Base-by-base conservation (phyloP, 495 filamentous ascomycete genomes). In the Pseudevernia furfuracea region DNA sequence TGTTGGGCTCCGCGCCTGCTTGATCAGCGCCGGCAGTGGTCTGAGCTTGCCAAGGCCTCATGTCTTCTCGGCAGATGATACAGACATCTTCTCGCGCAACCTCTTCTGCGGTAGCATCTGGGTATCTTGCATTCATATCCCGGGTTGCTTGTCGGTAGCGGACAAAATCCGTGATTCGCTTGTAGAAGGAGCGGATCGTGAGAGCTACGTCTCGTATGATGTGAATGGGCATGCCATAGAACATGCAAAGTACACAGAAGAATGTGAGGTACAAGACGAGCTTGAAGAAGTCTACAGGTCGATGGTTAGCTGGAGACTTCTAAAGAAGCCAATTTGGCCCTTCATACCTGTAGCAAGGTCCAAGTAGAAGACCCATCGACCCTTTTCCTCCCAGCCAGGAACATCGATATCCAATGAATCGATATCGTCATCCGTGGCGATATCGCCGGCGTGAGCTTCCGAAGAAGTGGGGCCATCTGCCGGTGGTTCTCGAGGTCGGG, bases 51-150 rank as follows among this genome's bases (percentile, higher is more conserved):
- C 87, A 92, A 3, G 87, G 85, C 41, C 82, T 82, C 95, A 98
- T 97, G 59, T 96, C 91, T 73, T 97, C 95, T 64, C 94, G 85
- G 76, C 94, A 98, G 63, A 98, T 96, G 71, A 98, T 98, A 71
- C 94, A 98, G 17, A 93, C 93, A 68, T 96, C 88, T 69, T 96
- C 93, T 57, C 89, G 81, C 25, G 77, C 78, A 25, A 97, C 81
- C 65, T 98, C 94, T 65, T 96, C 92, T 10, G 83, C 79, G 9
- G 89, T 96, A 19, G 94, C 94, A 74, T 98, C 95, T 32, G 91
- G 89, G 71, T 97, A 97, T 69, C 88, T 83, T 55, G 85, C 83
- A 70, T 92, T 89, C 93, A 98, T 97, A 70, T 97, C 88, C 58
- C 86, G 81, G 0, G 94, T 88, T 14, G 95, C 94, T 67, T 90